Evolutionary conservation across 352 stramenopile genomes (phyloP), one percentile per base, ranked within the genome.

Genomic region (Globisporangium spinosum): DNA sequence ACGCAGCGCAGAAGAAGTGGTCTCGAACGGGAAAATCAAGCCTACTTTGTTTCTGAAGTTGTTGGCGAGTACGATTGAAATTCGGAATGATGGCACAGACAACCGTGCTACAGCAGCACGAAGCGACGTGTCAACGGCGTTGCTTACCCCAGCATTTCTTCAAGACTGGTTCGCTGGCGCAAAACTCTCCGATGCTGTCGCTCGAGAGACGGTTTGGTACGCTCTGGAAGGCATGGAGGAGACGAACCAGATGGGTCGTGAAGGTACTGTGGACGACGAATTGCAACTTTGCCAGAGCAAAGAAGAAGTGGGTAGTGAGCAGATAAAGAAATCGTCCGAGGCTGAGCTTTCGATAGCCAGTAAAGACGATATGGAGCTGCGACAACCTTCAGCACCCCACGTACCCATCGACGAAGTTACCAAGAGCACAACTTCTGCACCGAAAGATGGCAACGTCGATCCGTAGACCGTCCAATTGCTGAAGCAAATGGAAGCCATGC

Each of bases 401-500:
- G 10, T 2, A 9, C 12, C 51, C 35, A 43, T 13, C 27, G 51
- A 58, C 23, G 23, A 22, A 34, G 51, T 7, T 20, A 22, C 7
- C 13, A 27, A 25, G 51, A 17, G 13, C 15, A 9, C 8, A 35
- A 17, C 51, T 3, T 13, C 27, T 34, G 23, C 23, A 13, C 23
- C 17, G 12, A 10, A 35, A 29, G 15, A 38, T 15, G 9, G n/a
- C 20, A 6, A 27, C 8, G 17, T 8, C 0, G 17, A 17, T 4
- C 13, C 22, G 2, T 20, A 27, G 10, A 35, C 35, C 23, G 13
- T 25, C 3, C 17, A 5, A n/a, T 15, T 25, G 3, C 62, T 34
- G 15, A 20, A n/a, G 10, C 58, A 70, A 6, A 64, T 75, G 29
- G 54, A 55, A 32, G 63, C 49, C 9, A 55, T 74, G 13, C 61